These are phyloP conservation scores for Diutina siamensis DNA, from an alignment of 1,139 yeast species.

Conservation along the genomic window DNA sequence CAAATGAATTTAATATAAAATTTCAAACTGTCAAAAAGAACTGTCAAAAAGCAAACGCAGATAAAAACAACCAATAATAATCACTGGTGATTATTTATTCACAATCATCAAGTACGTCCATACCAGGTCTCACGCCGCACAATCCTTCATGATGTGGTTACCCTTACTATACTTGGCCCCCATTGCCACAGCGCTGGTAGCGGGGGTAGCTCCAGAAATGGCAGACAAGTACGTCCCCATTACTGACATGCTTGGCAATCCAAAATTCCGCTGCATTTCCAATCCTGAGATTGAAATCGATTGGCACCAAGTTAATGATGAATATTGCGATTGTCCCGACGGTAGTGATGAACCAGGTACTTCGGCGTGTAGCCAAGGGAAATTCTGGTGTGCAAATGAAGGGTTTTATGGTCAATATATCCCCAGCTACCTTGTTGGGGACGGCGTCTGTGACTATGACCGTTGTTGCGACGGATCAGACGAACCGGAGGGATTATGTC, in stretches of 20 bases:
- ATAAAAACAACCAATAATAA: too few species aligned
- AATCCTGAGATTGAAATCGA: slow-evolving; percentile 53
- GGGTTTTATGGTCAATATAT: slow-evolving; percentile 54
- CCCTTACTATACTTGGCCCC: background rate
- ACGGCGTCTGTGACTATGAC: slow-evolving; percentile 88
- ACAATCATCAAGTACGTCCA: too few species aligned
- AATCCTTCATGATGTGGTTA: background rate
- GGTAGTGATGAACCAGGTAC: slow-evolving; percentile 98
- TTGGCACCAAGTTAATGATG: slow-evolving; percentile 65
- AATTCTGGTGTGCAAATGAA: slow-evolving; percentile 66
- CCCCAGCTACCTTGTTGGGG: slow-evolving; percentile 58
- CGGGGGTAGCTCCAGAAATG: background rate
- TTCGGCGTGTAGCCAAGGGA: slow-evolving; percentile 52
- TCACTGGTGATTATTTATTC: too few species aligned
- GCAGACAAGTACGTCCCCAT: background rate
- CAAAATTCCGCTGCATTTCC: slow-evolving; percentile 36
- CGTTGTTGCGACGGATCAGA: slow-evolving; percentile 94
- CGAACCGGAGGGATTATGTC: slow-evolving; percentile 46
- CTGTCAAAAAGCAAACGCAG: too few species aligned
- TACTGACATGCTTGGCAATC: background rate
- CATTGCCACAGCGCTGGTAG: background rate
- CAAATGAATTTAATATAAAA: too few species aligned
- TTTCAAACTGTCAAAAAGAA: too few species aligned
- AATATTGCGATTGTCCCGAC: slow-evolving; percentile 93
- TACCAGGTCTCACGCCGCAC: background rate